Evolutionary conservation across 2,329 filamentous ascomycete species (phyloP), one percentile per base, ranked within the genome.

Genomic region (Alternaria sp.): DNA sequence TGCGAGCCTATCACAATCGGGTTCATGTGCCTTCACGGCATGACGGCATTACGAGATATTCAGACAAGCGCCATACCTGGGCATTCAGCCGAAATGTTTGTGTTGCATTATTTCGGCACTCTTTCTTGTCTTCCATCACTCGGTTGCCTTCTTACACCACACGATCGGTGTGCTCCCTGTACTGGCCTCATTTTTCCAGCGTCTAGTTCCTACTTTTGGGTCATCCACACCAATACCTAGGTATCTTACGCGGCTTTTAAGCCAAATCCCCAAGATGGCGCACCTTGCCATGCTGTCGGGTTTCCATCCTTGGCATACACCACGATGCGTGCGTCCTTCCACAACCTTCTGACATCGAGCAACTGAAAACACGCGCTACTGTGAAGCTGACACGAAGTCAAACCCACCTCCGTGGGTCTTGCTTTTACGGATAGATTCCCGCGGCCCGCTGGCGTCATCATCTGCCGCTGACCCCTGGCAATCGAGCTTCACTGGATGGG

Each of bases 221-320:
- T 36, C 21, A 26, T 21, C 19, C 7, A 30, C 17, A 19, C 12
- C 23, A 30, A 6, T 5, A n/a, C n/a, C n/a, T n/a, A n/a, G n/a
- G n/a, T n/a, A 58, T 43, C 12, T 12, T 28, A 43, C 49, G 19
- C 30, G 30, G 19, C 11, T 8, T 57, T 19, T 45, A 57, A 57
- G 45, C 59, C 59, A 61, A 57, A 57, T 28, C 59, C 59, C 25
- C 17, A 17, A 28, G 50, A 51, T 6, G 36, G 45, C 45, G 59
- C n/a, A 13, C 21, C n/a, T 13, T 10, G 49, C 28, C 28, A 21
- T 36, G 28, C 49, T 25, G 13, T 36, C 30, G 19, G 49, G 21
- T 36, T 7, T 21, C 6, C 10, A 36, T 36, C 5, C 28, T 52
- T 40, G 19, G 13, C 30, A 36, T n/a, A n/a, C 36, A 23, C 28